Conservation (phyloP, 139 green algal species). For the Chlorella sp. region DNA sequence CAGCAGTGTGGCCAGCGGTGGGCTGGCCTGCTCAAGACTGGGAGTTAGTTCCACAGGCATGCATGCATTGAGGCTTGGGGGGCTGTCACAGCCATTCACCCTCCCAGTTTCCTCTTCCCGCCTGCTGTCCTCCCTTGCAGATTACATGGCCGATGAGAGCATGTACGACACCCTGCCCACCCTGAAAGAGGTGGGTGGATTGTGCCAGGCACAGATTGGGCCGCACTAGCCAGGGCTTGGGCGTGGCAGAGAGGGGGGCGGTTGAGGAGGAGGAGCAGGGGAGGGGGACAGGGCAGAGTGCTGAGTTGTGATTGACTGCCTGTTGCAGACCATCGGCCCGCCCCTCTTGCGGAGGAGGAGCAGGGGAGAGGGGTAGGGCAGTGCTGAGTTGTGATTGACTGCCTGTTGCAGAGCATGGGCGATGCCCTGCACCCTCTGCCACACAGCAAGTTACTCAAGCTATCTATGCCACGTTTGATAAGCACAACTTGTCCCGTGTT, state of each 20-base stretch:
- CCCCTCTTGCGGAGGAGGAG: not conserved
- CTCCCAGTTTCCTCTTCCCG: not conserved
- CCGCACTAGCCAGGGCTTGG: too few species aligned
- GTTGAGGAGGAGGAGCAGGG: not conserved
- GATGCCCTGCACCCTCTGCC: not conserved
- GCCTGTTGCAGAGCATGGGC: not conserved
- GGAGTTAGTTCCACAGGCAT: not conserved
- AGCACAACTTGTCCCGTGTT: too few species aligned
- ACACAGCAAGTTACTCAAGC: not conserved
- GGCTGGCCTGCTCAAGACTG: too few species aligned
- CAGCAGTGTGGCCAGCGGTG: too few species aligned
- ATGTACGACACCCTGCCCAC: slow-evolving; percentile 25
- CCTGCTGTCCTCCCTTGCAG: not conserved
- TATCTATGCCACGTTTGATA: not conserved
- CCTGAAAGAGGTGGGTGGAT: not conserved
- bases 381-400: not conserved
- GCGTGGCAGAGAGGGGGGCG: too few species aligned
- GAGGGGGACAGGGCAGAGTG: not conserved
- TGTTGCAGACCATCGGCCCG: not conserved
- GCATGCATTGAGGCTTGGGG: not conserved
- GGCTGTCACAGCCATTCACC: not conserved
- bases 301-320: not conserved
- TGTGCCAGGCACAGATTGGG: not conserved
- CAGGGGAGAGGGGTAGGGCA: not conserved
- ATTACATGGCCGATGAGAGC: slow-evolving; percentile 1